These are phyloP conservation scores for Pseudogymnoascus sp. DNA, from an alignment of 2,329 filamentous ascomycete species.

Conservation along the genomic window DNA sequence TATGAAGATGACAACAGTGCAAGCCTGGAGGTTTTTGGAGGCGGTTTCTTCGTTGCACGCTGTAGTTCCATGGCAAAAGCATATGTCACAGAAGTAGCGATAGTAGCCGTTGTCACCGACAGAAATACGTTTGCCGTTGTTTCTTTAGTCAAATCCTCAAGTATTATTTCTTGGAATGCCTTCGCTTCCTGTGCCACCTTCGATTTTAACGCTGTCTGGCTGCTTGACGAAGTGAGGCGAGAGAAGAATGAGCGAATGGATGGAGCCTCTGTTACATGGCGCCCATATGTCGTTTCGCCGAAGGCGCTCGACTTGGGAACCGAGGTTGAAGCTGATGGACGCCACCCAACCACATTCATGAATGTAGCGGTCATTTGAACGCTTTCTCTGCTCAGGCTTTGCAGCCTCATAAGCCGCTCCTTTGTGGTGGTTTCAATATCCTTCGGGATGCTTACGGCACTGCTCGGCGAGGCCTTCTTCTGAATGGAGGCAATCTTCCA, in stretches of 20 bases:
- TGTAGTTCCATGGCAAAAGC: conserved; percentile 80
- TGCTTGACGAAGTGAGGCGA: conserved; percentile 54
- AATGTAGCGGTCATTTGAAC: conserved; percentile 87
- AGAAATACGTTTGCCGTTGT: conserved; percentile 80
- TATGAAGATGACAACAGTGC: conserved; percentile 88
- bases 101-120: conserved; percentile 74
- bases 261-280: conserved; percentile 43
- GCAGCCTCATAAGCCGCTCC: conserved; percentile 82
- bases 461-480: conserved; percentile 79
- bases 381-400: conserved; percentile 72
- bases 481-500: conserved; percentile 69
- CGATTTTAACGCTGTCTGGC: conserved; percentile 42
- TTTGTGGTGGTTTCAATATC: conserved; percentile 76
- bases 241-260: conserved; percentile 76
- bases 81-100: conserved; percentile 66
- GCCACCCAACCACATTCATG: conserved; percentile 84
- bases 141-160: conserved; percentile 63
- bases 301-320: conserved; percentile 22
- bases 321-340: conserved; percentile 44
- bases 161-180: conserved; percentile 51
- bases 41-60: conserved; percentile 92
- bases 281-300: conserved; percentile 33
- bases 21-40: conserved; percentile 77
- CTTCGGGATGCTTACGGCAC: conserved; percentile 63
- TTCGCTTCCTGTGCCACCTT: conserved; percentile 57